Percentiles rank a stretch among this genome's conserved stretches.
Conservation (phyloP, 2,329 filamentous ascomycete genomes). For the Ramularia endophylla region DNA sequence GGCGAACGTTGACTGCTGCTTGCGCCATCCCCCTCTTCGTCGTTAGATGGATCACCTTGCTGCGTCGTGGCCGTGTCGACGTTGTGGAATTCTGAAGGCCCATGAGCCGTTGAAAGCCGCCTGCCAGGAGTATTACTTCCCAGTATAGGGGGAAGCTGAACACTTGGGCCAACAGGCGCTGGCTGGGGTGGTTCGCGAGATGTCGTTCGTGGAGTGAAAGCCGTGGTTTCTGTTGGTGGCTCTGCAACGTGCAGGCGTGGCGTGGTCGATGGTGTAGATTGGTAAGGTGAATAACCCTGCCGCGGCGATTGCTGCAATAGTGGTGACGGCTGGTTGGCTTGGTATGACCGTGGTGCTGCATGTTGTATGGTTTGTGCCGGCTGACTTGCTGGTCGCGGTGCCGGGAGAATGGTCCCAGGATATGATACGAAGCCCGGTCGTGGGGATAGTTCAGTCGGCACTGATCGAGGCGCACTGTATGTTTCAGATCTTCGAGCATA, state of each 20-base stretch:
- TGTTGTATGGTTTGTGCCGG: slow-evolving; percentile 13
- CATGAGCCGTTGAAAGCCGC: neutral
- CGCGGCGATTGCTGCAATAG: slow-evolving; percentile 11
- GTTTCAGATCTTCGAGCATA: slow-evolving; percentile 8
- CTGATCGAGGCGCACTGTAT: slow-evolving; percentile 11
- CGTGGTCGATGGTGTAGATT: slow-evolving; percentile 7
- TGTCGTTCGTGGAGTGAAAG: slow-evolving; percentile 17
- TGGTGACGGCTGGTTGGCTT: slow-evolving; percentile 4
- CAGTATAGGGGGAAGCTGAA: slow-evolving; percentile 25
- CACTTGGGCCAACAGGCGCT: slow-evolving; percentile 5
- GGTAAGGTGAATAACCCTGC: slow-evolving; percentile 3
- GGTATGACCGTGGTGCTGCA: slow-evolving; percentile 12
- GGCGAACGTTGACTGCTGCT: slow-evolving; percentile 12
- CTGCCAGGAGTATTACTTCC: slow-evolving; percentile 8
- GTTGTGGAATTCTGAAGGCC: too few relatives aligned
- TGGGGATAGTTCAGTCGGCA: slow-evolving; percentile 16
- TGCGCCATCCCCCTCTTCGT: slow-evolving; percentile 18
- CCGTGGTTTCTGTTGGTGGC: slow-evolving; percentile 22
- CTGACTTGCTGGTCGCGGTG: slow-evolving; percentile 10
- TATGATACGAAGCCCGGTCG: slow-evolving; percentile 12
- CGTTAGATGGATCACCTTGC: slow-evolving; percentile 12
- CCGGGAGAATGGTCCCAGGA: slow-evolving; percentile 7
- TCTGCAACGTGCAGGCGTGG: slow-evolving; percentile 17
- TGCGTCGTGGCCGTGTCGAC: too few relatives aligned
- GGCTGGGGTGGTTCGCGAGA: slow-evolving; percentile 10